These are phyloP conservation scores for Mortierella sp. DNA, from an alignment of 371 early-diverging fungal species.

Conservation along the genomic window DNA sequence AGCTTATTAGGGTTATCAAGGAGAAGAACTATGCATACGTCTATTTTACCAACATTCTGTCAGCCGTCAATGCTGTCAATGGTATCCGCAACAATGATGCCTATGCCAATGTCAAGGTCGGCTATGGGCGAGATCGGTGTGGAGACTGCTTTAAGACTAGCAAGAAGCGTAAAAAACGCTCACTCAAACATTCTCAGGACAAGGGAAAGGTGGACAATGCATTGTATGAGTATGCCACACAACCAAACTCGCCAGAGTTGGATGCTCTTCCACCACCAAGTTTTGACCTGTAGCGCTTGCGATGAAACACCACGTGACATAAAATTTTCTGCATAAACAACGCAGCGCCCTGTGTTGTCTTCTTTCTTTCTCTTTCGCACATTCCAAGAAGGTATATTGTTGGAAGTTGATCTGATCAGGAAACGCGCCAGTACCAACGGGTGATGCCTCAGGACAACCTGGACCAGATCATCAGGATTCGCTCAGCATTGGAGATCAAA, in stretches of 20 bases:
- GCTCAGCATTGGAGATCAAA: too few species aligned
- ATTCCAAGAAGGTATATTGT: conserved; percentile 49
- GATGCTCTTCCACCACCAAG: too few species aligned
- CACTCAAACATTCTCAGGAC: neutral
- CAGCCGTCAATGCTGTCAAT: conserved; percentile 79
- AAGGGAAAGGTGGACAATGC: neutral
- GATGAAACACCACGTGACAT: neutral
- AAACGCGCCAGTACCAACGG: neutral
- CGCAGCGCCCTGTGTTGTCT: neutral
- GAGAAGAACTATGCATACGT: conserved; percentile 88
- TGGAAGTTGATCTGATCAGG: neutral
- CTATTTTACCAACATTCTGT: conserved; percentile 76
- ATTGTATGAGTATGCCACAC: neutral
- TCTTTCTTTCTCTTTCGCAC: conserved; percentile 50
- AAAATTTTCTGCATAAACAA: neutral
- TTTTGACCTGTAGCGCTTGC: too few species aligned
- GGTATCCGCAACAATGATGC: conserved; percentile 65
- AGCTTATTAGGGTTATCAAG: conserved; percentile 76
- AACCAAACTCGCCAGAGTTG: too few species aligned
- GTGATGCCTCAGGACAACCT: neutral
- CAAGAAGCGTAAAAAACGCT: too few species aligned
- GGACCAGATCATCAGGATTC: neutral
- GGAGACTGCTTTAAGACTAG: conserved; percentile 60
- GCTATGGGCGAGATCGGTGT: conserved; percentile 89
- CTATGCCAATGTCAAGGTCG: conserved; percentile 67